Evolutionary conservation across 805 yeast genomes (phyloP).

Genomic region (Starmerella ratchasimensis): DNA sequence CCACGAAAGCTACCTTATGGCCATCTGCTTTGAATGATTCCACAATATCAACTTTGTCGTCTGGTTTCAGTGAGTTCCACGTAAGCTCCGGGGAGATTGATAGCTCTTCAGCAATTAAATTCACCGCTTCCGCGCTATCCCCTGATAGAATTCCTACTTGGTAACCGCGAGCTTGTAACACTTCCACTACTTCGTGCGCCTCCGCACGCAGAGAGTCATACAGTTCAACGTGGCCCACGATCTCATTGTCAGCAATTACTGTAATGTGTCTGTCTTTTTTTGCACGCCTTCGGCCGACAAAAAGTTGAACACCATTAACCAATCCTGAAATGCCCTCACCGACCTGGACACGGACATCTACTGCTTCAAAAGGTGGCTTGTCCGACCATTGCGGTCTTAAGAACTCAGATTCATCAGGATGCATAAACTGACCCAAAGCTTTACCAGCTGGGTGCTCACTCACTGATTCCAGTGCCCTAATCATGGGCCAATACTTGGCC

Average conservation of each 20-base stretch:
- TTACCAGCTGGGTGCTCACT: conserved; percentile 84
- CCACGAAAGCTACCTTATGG: conserved; percentile 64
- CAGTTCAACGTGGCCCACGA: conserved; percentile 53
- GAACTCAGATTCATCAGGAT: conserved; percentile 6
- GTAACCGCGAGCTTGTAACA: conserved; percentile 39
- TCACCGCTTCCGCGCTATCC: conserved; percentile 54
- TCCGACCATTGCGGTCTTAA: background rate
- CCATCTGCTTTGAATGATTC: conserved; percentile 35
- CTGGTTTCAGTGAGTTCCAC: conserved; percentile 65
- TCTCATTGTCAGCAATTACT: conserved; percentile 43
- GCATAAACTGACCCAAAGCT: conserved; percentile 35
- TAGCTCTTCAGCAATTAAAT: conserved; percentile 46
- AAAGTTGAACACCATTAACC: conserved; percentile 23
- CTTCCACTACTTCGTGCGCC: conserved; percentile 44
- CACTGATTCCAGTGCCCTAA: conserved; percentile 47
- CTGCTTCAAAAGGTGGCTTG: background rate
- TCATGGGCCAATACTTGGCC: conserved; percentile 36
- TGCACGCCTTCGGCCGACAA: conserved; percentile 39
- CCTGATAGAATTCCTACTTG: conserved; percentile 83
- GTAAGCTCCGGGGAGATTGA: conserved; percentile 54
- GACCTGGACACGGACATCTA: conserved; percentile 1
- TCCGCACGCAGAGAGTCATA: conserved; percentile 56
- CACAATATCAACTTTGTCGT: conserved; percentile 59
- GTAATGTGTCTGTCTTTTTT: conserved; percentile 36
- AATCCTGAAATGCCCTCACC: conserved; percentile 13